phyloP scores from a whole-genome alignment of 371 early-diverging fungal species.

The Mortierella sp. region DNA sequence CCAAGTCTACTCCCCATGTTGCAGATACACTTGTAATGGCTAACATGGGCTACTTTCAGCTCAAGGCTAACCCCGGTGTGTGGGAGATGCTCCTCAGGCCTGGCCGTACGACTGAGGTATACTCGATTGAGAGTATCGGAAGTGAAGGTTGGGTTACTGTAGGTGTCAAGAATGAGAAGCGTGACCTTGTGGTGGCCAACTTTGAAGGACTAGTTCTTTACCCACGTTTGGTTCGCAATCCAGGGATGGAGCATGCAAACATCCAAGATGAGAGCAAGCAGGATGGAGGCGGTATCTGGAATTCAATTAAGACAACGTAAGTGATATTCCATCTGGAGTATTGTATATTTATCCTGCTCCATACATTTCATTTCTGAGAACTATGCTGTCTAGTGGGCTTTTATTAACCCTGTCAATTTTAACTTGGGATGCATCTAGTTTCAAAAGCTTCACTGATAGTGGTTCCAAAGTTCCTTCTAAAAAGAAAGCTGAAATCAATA shows the following conservation, averaged over 20 bases:
- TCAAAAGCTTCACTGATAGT: slow-evolving; percentile 33
- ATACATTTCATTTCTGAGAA: background rate
- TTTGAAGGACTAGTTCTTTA: slow-evolving; percentile 88
- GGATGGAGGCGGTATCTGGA: slow-evolving; percentile 61
- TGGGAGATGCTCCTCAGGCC: slow-evolving; percentile 85
- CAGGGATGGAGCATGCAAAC: slow-evolving; percentile 84
- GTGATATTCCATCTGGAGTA: background rate
- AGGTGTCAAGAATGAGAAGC: slow-evolving; percentile 57
- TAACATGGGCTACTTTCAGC: slow-evolving; percentile 95
- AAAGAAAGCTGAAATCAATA: slow-evolving; percentile 81
- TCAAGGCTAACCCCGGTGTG: slow-evolving; percentile 92
- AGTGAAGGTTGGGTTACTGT: slow-evolving; percentile 68
- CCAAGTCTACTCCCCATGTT: slow-evolving; percentile 62
- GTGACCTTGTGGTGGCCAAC: slow-evolving; percentile 68
- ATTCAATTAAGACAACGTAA: slow-evolving; percentile 65
- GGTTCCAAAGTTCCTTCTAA: slow-evolving; percentile 31
- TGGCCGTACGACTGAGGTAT: slow-evolving; percentile 86
- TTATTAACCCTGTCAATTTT: too few species aligned
- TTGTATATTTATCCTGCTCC: background rate
- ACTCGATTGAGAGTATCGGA: slow-evolving; percentile 77
- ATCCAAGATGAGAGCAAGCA: slow-evolving; percentile 67
- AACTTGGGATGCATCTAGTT: slow-evolving; percentile 7
- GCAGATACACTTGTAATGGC: slow-evolving; percentile 97
- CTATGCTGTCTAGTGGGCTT: too few species aligned
- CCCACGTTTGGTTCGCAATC: slow-evolving; percentile 81